Evolutionary conservation across 83 land plant species (phyloP), one percentile per base, ranked within the genome.

Genomic region (Isoetes engelmannii): DNA sequence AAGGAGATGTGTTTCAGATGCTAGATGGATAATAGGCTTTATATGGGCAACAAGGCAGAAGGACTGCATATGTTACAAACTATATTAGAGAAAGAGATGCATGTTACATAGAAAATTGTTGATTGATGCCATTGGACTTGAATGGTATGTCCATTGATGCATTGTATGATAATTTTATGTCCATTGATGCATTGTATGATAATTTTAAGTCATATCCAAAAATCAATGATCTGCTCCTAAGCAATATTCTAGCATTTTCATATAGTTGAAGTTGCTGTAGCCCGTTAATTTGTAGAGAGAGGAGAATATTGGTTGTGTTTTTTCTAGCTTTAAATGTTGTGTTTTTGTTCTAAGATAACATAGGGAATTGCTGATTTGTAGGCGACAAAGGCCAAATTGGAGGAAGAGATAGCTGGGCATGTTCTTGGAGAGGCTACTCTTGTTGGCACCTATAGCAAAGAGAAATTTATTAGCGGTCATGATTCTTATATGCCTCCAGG

Each of bases 331-430:
- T 49, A 7, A 49, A 12, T 7, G 10, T 49, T 12, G 54, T 51
- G n/a, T 51, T 10, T 51, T n/a, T 51, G 54, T 51, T 12, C 3
- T 10, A 51, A 15, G 2, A 3, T 3, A 12, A 51, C 54, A 12
- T 51, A 51, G 15, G 0, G 12, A 12, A 4, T 5, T 3, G 44
- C 21, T 10, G 6, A 17, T 63, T 48, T 18, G 67, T 69, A 90
- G 92, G 85, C 77, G 21, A 85, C 96, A 7, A 85, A 86, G 71
- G 96, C 87, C 56, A 87, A 82, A 67, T 67, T 84, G 45, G 6
- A 82, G 77, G 89, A 87, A 3, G 82, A 89, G 4, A 83, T 90
- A 58, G 77, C 74, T 60, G 96, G 89, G 6, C 92, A 88, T 67
- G 81, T 88, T 21, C 64, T 90, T 21, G 96, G 74, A 46, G 87